phyloP scores from a whole-genome alignment of 1,284 basidiomycete genomes.

The Mycosarcoma mackinlayi region DNA sequence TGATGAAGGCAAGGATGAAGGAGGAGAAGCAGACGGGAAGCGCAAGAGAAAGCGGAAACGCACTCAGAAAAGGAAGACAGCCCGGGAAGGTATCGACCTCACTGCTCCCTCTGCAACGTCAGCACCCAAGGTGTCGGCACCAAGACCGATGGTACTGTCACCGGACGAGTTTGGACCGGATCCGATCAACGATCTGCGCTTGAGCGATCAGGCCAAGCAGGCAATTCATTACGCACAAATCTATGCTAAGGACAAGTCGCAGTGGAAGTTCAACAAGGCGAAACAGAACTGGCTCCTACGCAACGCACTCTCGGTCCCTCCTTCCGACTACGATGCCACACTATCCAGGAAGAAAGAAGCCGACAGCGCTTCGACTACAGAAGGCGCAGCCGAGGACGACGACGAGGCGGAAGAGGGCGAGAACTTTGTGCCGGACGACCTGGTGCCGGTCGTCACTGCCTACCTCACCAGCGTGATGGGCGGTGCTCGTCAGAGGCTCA shows the following conservation, averaged over 20 bases:
- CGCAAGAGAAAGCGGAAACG: conserved; percentile 50
- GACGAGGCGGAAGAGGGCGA: conserved; percentile 41
- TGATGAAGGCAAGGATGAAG: conserved; percentile 16
- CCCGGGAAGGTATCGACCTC: neutral
- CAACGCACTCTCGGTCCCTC: conserved; percentile 41
- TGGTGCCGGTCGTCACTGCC: conserved; percentile 37
- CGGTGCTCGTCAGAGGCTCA: conserved; percentile 37
- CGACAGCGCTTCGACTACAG: conserved; percentile 5
- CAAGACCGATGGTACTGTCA: conserved; percentile 4
- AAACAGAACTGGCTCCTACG: conserved; percentile 54
- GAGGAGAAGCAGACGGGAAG: conserved; percentile 26
- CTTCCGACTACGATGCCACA: conserved; percentile 35
- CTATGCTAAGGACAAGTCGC: conserved; percentile 34
- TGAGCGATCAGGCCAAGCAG: conserved; percentile 51
- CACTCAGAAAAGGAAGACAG: conserved; percentile 22
- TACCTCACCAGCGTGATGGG: conserved; percentile 50
- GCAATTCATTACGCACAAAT: conserved; percentile 46
- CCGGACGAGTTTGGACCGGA: conserved; percentile 36
- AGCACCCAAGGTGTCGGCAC: neutral
- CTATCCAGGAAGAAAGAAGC: conserved; percentile 33
- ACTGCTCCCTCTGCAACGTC: conserved; percentile 3
- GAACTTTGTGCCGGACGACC: conserved; percentile 45
- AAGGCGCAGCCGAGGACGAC: conserved; percentile 10
- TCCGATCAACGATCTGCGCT: conserved; percentile 31
- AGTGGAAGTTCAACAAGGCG: conserved; percentile 56